Percentiles rank a stretch among this genome's conserved stretches.
Conservation (phyloP, 257 asterid species). For the Parsonsia alboflavescens region DNA sequence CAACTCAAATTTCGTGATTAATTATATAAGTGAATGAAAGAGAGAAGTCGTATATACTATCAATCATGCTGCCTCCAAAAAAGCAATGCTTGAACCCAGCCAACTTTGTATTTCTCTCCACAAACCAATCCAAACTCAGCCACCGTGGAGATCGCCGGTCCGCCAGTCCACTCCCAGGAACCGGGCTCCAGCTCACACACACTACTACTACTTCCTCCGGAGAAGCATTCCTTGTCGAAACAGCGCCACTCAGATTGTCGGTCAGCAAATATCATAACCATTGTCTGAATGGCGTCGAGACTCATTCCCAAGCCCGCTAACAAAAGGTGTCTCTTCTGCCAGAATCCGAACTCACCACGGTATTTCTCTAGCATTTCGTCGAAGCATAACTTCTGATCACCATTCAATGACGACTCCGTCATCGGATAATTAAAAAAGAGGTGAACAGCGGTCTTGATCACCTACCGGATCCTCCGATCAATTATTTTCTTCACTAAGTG, state of each 20-base stretch:
- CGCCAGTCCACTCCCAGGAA: slow-evolving; percentile 81
- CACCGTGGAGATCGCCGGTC: slow-evolving; percentile 60
- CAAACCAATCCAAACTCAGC: slow-evolving; percentile 74
- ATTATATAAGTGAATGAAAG: background rate
- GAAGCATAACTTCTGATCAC: slow-evolving; percentile 41
- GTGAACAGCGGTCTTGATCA: slow-evolving; percentile 26
- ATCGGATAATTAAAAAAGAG: slow-evolving; percentile 29
- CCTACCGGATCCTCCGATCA: slow-evolving; percentile 2
- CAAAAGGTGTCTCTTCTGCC: slow-evolving; percentile 76
- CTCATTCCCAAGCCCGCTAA: slow-evolving; percentile 79
- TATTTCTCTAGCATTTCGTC: slow-evolving; percentile 61
- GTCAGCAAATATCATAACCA: slow-evolving; percentile 90
- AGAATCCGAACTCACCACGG: slow-evolving; percentile 80
- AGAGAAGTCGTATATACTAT: slow-evolving; percentile 24
- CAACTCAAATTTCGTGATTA: too few species aligned
- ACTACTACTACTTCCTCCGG: slow-evolving; percentile 26
- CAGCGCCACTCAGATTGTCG: slow-evolving; percentile 71
- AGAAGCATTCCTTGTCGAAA: slow-evolving; percentile 20
- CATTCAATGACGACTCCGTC: background rate
- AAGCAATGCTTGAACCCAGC: slow-evolving; percentile 76
- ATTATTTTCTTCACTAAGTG: too few species aligned
- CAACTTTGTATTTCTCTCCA: slow-evolving; percentile 70
- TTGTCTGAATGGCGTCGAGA: slow-evolving; percentile 72
- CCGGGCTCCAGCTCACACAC: slow-evolving; percentile 53
- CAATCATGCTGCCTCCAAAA: slow-evolving; percentile 84